These are phyloP conservation scores for Salix udensis DNA, from an alignment of 345 rosid species.

Conservation along the genomic window DNA sequence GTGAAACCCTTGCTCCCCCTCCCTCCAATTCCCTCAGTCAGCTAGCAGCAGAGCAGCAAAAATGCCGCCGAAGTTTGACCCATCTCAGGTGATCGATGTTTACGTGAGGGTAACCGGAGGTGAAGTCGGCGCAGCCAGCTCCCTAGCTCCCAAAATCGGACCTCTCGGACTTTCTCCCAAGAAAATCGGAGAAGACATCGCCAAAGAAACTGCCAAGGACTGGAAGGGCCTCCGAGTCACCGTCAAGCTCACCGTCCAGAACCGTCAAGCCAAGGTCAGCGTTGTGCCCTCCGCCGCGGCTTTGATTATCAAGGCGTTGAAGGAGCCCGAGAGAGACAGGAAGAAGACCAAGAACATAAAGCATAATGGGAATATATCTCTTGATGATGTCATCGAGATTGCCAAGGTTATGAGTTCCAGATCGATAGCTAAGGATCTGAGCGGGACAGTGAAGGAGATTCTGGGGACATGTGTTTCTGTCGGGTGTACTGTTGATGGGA, in stretches of 20 bases:
- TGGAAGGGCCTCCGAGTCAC: conserved; percentile 32
- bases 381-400: conserved; percentile 22
- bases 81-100: conserved; percentile 29
- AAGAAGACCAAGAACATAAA: conserved; percentile 29
- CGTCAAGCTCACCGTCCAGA: conserved; percentile 30
- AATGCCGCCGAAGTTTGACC: conserved; percentile 32
- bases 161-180: conserved; percentile 29
- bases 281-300: conserved; percentile 26
- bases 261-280: conserved; percentile 21
- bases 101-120: conserved; percentile 28
- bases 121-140: conserved; percentile 24
- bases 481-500: conserved; percentile 27
- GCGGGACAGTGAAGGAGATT: conserved; percentile 27
- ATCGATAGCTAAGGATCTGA: conserved; percentile 27
- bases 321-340: conserved; percentile 33
- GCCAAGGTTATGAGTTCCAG: conserved; percentile 17
- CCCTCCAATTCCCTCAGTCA: too few species aligned
- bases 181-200: conserved; percentile 25
- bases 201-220: conserved; percentile 25
- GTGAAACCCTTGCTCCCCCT: neutral
- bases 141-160: conserved; percentile 29
- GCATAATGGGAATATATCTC: conserved; percentile 20
- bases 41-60: neutral
- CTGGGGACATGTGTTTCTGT: conserved; percentile 27
- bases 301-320: conserved; percentile 20